A percentile compares a stretch with the other conserved stretches of the same genome.
Conservation (phyloP, 73 alveolate genomes). For the Paramecium tetraurelia region DNA sequence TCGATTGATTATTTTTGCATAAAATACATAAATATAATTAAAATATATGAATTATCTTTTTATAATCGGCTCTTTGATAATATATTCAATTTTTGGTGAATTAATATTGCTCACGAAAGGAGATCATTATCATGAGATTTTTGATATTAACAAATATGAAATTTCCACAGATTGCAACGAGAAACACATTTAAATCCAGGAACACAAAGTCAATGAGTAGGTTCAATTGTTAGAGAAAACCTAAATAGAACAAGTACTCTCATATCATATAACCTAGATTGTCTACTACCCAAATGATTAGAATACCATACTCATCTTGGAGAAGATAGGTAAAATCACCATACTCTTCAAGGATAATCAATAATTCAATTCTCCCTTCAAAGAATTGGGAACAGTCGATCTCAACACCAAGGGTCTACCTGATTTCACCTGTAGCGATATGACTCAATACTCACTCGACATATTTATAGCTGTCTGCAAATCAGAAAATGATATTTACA, state of each 20-base stretch:
- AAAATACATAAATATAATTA: neutral
- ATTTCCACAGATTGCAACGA: neutral
- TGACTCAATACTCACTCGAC: neutral
- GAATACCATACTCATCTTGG: neutral
- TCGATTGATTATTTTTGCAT: constrained; percentile 34
- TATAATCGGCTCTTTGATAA: neutral
- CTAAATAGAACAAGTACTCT: neutral
- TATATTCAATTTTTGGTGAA: neutral
- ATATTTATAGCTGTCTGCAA: neutral
- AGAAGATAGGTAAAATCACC: neutral
- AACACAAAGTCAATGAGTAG: neutral
- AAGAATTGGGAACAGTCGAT: neutral
- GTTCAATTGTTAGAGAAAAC: neutral
- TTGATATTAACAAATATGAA: neutral
- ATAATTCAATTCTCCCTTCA: neutral
- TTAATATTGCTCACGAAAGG: neutral
- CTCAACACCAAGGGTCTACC: neutral
- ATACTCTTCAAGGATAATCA: neutral
- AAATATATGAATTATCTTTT: neutral
- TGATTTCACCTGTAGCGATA: neutral
- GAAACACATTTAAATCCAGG: neutral
- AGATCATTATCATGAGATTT: neutral
- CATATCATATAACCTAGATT: neutral
- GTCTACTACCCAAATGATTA: neutral
- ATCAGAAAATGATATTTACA: neutral